Evolutionary conservation across 805 yeast species (phyloP).

Genomic region (Pichia cephalocereana): DNA sequence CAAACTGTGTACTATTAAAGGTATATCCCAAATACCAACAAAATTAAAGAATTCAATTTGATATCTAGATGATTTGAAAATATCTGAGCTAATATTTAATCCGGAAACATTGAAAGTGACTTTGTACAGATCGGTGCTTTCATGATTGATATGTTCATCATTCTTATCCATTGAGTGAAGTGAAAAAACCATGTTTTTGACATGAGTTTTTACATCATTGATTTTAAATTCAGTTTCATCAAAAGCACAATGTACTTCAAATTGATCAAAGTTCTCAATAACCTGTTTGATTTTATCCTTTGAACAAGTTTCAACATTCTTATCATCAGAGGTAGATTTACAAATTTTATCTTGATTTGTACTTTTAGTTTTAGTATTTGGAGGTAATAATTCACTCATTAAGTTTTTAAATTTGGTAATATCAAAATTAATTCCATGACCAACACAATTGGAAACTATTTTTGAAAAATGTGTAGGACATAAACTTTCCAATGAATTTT

Average conservation of each 20-base stretch:
- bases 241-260: conserved; percentile 10
- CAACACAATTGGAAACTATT: conserved; percentile 3
- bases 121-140: conserved; percentile 5
- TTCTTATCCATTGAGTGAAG: conserved; percentile 5
- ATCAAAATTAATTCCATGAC: conserved; percentile 5
- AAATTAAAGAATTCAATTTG: conserved; percentile 12
- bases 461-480: neutral
- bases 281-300: neutral
- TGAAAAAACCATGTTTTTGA: conserved; percentile 9
- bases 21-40: conserved; percentile 9
- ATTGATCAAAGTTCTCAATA: conserved; percentile 3
- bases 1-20: conserved; percentile 3
- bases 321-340: neutral
- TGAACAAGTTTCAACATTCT: neutral
- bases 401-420: conserved; percentile 1
- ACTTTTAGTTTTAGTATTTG: neutral
- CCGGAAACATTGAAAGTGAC: conserved; percentile 9
- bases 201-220: neutral
- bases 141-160: conserved; percentile 2
- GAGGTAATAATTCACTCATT: neutral
- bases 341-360: neutral
- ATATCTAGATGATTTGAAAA: conserved; percentile 1
- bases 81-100: neutral
- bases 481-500: neutral
- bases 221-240: conserved; percentile 3